Evolutionary conservation across 352 stramenopile genomes (phyloP), one percentile per base, ranked within the genome.

Genomic region (Pythium aquatile): DNA sequence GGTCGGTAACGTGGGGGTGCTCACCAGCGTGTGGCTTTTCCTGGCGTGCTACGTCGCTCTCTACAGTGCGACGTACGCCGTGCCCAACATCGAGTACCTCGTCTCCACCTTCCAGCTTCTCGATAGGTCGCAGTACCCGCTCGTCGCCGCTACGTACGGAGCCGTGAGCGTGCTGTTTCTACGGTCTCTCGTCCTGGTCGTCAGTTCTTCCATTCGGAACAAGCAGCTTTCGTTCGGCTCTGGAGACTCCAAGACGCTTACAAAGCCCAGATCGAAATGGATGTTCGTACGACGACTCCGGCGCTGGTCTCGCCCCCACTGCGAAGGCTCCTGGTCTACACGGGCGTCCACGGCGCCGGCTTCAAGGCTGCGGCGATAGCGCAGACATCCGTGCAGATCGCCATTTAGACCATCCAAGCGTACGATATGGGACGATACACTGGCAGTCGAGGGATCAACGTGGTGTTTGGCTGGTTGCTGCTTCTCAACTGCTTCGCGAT

Each of bases 401-500:
- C 29, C 39, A 42, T 65, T 14, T 63, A 72, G 55, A 63, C 51
- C 1, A 17, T 37, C 16, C 67, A 73, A 32, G 67, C 56, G 44
- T 73, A 67, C 39, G 4, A 48, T 8, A 60, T 39, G 32, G 63
- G 62, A 24, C n/a, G 17, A 17, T 63, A 61, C 57, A 67, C 62
- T 16, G 17, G 33, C 51, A 73, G 65, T 24, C 2, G 55, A 24
- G 65, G 20, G 40, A n/a, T 73, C n/a, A 73, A 70, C 37, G 8
- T 48, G 1, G 42, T 20, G 17, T 73, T 57, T 14, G 57, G 17
- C 0, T 17, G 32, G 14, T 44, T 73, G 6, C 58, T 70, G n/a
- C 30, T 59, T 4, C 7, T 53, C 49, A 70, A 66, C 52, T 73
- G 67, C 57, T 57, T 55, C 40, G 61, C 67, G 46, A 61, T 33